A percentile compares a stretch with the other conserved stretches of the same genome.
Evolutionary conservation across 352 stramenopile species (phyloP).

Genomic region (Pythium brachiatum): DNA sequence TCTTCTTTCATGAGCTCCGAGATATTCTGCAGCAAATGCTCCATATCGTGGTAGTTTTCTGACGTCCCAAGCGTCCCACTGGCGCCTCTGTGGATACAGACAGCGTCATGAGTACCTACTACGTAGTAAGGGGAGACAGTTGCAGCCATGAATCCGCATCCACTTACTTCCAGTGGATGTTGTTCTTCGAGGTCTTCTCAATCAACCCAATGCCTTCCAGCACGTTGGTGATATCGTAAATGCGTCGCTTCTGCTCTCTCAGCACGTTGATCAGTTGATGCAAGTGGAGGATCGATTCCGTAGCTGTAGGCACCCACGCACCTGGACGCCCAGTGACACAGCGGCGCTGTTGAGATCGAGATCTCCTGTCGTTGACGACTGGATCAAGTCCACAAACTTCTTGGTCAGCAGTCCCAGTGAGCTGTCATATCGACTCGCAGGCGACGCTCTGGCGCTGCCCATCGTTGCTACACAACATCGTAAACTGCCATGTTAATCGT

Average conservation of each 20-base stretch:
- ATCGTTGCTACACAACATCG: constrained; percentile 11
- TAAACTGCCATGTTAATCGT: background rate
- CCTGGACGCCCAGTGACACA: constrained; percentile 72
- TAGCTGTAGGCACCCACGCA: constrained; percentile 14
- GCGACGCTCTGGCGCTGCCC: constrained; percentile 53
- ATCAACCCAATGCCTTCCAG: constrained; percentile 97
- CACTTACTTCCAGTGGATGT: constrained; percentile 95
- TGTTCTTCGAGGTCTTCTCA: constrained; percentile 98
- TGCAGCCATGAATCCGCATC: background rate
- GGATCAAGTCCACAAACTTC: constrained; percentile 96
- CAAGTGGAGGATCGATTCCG: background rate
- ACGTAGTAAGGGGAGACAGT: background rate
- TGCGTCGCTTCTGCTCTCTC: constrained; percentile 88
- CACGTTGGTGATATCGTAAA: constrained; percentile 99
- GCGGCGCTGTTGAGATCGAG: constrained; percentile 95
- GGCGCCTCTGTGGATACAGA: constrained; percentile 37
- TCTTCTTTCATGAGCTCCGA: constrained; percentile 83
- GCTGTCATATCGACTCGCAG: constrained; percentile 92
- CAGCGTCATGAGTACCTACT: background rate
- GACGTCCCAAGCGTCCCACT: constrained; percentile 41
- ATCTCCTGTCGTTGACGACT: constrained; percentile 81
- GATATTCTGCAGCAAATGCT: constrained; percentile 73
- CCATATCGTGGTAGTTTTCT: constrained; percentile 64
- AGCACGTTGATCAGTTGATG: background rate
- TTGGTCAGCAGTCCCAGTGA: constrained; percentile 96